Base-by-base conservation (phyloP, 2,329 filamentous ascomycete genomes). In the Ustulina deusta region DNA sequence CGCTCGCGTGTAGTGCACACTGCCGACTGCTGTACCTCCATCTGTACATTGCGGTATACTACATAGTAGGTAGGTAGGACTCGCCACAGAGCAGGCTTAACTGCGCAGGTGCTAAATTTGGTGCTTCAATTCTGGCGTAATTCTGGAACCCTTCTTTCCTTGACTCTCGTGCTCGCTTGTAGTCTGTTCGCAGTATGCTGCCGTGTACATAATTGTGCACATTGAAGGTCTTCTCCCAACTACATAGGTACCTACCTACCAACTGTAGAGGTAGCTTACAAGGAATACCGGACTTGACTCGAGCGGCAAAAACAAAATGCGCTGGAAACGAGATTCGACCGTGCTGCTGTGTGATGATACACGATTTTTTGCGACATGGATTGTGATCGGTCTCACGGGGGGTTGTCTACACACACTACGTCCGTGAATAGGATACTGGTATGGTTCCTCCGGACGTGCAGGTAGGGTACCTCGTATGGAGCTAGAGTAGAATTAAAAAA, bases 91-190 rank as follows among this genome's bases (percentile, higher is more conserved):
- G 32, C 32, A 46, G n/a, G n/a, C 11, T 11, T 10, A 20, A 59
- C 36, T 58, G 54, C 59, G 44, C 46, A 54, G n/a, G n/a, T 42
- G 58, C 65, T 64, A 61, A 68, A 61, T 40, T 62, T 54, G 62
- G 58, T 10, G 15, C 32, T 7, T 42, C 27, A 34, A 40, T 27
- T 58, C 61, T 71, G 61, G 69, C 15, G 54, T 32, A 40, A 17
- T 66, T 66, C 63, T 71, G 58, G 69, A 71, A 71, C 61, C 52
- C 48, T 69, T 69, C 66, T 63, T 49, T 60, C 52, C 60, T 62
- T 6, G 38, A 54, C 27, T 44, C 40, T 61, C 60, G 62, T 34
- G 34, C 34, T 9, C 9, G 25, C 2, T 46, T 46, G 42, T 46
- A 46, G 20, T 4, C 29, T 32, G n/a, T n/a, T n/a, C n/a, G n/a